Conservation (phyloP, 2,329 filamentous ascomycete species). For the Orbilia javanica region DNA sequence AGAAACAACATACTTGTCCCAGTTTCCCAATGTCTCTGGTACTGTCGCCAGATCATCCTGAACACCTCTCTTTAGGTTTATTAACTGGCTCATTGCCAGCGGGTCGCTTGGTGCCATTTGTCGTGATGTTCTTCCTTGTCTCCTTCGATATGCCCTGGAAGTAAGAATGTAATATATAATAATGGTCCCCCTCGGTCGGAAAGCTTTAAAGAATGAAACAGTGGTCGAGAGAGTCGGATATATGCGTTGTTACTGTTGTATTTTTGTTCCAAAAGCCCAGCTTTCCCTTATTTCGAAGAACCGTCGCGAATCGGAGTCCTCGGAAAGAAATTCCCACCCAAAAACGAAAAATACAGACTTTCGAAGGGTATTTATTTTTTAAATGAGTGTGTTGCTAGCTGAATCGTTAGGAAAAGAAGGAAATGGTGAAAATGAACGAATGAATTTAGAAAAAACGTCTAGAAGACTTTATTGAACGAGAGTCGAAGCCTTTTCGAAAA, state of each 20-base stretch:
- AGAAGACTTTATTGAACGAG: slow-evolving; percentile 17
- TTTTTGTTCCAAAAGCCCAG: slow-evolving; percentile 38
- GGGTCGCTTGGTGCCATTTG: slow-evolving; percentile 9
- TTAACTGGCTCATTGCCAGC: slow-evolving; percentile 50
- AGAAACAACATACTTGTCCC: slow-evolving; percentile 49
- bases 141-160: background rate
- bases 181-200: background rate
- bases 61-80: slow-evolving; percentile 64
- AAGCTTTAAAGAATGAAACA: background rate
- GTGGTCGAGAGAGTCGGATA: background rate
- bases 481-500: slow-evolving; percentile 6
- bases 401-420: slow-evolving; percentile 15
- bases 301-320: slow-evolving; percentile 44
- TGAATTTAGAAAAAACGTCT: slow-evolving; percentile 5
- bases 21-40: slow-evolving; percentile 43
- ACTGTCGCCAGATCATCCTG: slow-evolving; percentile 55
- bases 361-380: slow-evolving; percentile 6
- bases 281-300: slow-evolving; percentile 40
- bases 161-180: background rate
- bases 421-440: slow-evolving; percentile 10
- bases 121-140: background rate
- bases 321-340: slow-evolving; percentile 3
- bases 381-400: slow-evolving; percentile 39
- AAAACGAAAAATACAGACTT: background rate
- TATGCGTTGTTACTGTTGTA: slow-evolving; percentile 33